Percentiles rank a stretch among this genome's conserved stretches.
These are phyloP conservation scores for Hypericum perforatum DNA, from an alignment of 345 rosid genomes.

Conservation along the genomic window DNA sequence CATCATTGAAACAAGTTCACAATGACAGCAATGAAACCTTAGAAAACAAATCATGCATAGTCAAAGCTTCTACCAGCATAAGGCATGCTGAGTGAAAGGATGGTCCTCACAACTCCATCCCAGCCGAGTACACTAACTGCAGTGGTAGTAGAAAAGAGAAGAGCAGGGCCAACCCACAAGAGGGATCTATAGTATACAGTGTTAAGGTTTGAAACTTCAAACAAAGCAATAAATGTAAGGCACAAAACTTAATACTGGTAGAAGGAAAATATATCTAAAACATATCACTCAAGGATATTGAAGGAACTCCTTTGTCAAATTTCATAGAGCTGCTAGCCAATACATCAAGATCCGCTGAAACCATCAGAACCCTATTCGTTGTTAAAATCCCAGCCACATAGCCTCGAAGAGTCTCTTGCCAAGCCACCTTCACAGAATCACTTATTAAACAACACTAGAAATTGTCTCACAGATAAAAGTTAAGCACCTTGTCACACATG, in stretches of 20 bases:
- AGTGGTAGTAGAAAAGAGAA: slow-evolving; percentile 86
- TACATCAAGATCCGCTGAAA: slow-evolving; percentile 79
- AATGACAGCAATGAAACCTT: neutral
- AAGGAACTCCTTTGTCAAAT: slow-evolving; percentile 87
- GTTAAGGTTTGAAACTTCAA: slow-evolving; percentile 38
- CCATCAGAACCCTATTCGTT: slow-evolving; percentile 85
- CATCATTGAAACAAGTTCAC: slow-evolving; percentile 5
- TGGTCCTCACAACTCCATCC: slow-evolving; percentile 87
- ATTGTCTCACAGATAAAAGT: no score
- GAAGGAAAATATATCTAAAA: neutral
- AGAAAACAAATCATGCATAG: slow-evolving; percentile 2
- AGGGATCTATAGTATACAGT: slow-evolving; percentile 70
- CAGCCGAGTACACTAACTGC: slow-evolving; percentile 83
- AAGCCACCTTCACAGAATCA: slow-evolving; percentile 51
- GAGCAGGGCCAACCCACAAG: slow-evolving; percentile 97
- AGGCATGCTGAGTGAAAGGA: slow-evolving; percentile 83
- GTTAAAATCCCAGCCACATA: slow-evolving; percentile 91
- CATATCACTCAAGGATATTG: slow-evolving; percentile 56
- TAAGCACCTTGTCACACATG: no score
- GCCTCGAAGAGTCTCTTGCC: slow-evolving; percentile 93
- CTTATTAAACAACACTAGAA: neutral
- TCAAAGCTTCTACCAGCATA: slow-evolving; percentile 49
- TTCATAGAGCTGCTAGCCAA: slow-evolving; percentile 73
- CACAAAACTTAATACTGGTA: slow-evolving; percentile 1
- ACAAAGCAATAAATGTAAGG: slow-evolving; percentile 10